Conservation (phyloP, 768 basidiomycete species). For the Daedaleopsis sinensis region DNA sequence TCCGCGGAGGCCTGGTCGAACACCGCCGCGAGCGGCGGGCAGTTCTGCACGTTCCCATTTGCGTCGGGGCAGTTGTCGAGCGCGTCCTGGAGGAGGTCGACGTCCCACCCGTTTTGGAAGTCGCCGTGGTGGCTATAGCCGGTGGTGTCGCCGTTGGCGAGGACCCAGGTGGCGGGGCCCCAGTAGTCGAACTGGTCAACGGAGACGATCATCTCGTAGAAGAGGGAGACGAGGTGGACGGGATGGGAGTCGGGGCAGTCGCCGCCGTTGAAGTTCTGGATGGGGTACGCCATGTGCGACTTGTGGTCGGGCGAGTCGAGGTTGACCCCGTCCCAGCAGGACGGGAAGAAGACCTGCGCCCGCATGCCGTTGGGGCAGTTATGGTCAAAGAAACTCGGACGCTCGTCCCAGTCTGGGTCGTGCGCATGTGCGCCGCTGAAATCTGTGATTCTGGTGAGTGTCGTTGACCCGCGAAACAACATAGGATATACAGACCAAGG, state of each 20-base stretch:
- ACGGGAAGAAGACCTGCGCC: constrained; percentile 35
- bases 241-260: constrained; percentile 28
- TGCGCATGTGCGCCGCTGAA: constrained; percentile 20
- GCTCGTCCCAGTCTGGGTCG: constrained; percentile 23
- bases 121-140: constrained; percentile 27
- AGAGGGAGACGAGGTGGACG: constrained; percentile 28
- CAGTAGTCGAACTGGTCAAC: constrained; percentile 21
- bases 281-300: constrained; percentile 41
- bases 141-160: constrained; percentile 27
- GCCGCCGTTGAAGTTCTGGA: constrained; percentile 27
- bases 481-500: constrained; percentile 14
- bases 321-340: constrained; percentile 44
- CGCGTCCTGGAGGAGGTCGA: constrained; percentile 26
- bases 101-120: constrained; percentile 29
- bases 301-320: constrained; percentile 41
- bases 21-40: constrained; percentile 24
- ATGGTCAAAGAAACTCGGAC: constrained; percentile 19
- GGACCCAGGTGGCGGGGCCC: constrained; percentile 25
- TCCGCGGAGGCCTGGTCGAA: constrained; percentile 22
- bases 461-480: constrained; percentile 12
- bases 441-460: background rate
- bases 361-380: constrained; percentile 32
- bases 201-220: constrained; percentile 28
- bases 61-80: constrained; percentile 27
- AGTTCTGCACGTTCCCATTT: constrained; percentile 26